Base-by-base conservation (phyloP, 495 filamentous ascomycete genomes). In the Penicillium silybi region DNA sequence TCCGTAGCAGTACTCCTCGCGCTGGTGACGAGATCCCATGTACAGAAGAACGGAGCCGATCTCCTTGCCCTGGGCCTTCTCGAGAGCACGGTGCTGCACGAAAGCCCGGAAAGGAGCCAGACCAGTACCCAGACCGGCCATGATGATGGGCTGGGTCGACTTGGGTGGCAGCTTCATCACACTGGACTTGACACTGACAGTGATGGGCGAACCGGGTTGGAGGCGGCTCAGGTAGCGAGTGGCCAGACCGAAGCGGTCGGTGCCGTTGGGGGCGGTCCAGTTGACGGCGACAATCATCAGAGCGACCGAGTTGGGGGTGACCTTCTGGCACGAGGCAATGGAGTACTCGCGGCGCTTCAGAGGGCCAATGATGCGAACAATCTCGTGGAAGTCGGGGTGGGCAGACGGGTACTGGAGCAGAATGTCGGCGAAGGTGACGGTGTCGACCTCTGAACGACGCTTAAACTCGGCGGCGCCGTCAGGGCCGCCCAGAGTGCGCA, bases 71-170 rank as follows among this genome's bases (percentile, higher is more conserved):
- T 95, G 89, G 29, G 87, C 83, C 73, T 95, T 95, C 70, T 97
- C 92, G 82, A 92, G 91, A 16, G 93, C 93, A 38, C 93, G 92
- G 76, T 98, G 91, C 72, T 98, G 95, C 44, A 97, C 87, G 65
- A 98, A 98, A 44, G 93, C 93, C 54, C 93, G 87, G 87, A 97
- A 98, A 26, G 93, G 93, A 6, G 93, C 93, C 16, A 98, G 85
- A 63, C 93, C 93, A 3, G 93, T 98, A 55, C 93, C 93, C n/a
- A 98, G 87, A 71, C 93, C 93, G 26, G 93, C 93, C 93, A 98
- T 98, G 79, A 98, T 97, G 53, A 98, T 80, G 8, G 93, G 93
- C 48, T 90, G 85, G 39, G 87, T 91, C 53, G 88, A 88, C 59
- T 83, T 84, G 40, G 83, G 76, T 13, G 93, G 95, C 22, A 98